Conservation (phyloP, 2,329 filamentous ascomycete genomes). For the Sclerotinia trifoliorum region DNA sequence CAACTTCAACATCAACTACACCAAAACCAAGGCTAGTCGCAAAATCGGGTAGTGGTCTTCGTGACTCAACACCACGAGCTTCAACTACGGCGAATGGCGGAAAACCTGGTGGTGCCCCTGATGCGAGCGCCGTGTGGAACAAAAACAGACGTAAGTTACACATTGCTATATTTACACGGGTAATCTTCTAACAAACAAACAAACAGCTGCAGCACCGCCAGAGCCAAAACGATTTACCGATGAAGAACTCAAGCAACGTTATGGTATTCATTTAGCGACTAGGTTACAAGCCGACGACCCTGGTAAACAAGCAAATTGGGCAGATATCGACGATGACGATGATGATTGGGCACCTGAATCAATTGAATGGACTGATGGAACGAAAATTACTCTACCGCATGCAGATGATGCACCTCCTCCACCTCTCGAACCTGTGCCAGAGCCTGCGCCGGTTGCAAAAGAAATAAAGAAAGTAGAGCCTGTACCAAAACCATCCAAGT, state of each 20-base stretch:
- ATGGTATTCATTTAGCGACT: constrained; percentile 80
- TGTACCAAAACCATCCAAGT: constrained; percentile 34
- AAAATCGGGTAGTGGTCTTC: constrained; percentile 64
- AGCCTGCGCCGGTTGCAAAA: constrained; percentile 32
- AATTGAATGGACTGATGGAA: constrained; percentile 86
- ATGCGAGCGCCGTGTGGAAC: constrained; percentile 79
- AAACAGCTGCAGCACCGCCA: constrained; percentile 58
- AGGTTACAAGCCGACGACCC: constrained; percentile 73
- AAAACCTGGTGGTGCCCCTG: constrained; percentile 61
- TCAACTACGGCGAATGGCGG: constrained; percentile 52
- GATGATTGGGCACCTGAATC: constrained; percentile 84
- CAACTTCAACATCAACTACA: constrained; percentile 46
- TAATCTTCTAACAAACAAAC: constrained; percentile 31
- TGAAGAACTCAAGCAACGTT: constrained; percentile 79
- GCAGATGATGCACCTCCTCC: constrained; percentile 49
- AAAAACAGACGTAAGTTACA: constrained; percentile 72
- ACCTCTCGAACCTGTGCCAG: constrained; percentile 34
- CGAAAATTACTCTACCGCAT: constrained; percentile 72
- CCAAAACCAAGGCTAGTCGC: constrained; percentile 72
- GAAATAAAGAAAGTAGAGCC: constrained; percentile 32
- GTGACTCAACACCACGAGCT: constrained; percentile 51
- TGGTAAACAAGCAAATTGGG: constrained; percentile 79
- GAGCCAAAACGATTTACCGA: constrained; percentile 82
- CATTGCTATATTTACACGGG: not conserved
- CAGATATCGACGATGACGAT: constrained; percentile 84